Conservation (phyloP, 2,329 filamentous ascomycete genomes). For the Penicillium decumbens region DNA sequence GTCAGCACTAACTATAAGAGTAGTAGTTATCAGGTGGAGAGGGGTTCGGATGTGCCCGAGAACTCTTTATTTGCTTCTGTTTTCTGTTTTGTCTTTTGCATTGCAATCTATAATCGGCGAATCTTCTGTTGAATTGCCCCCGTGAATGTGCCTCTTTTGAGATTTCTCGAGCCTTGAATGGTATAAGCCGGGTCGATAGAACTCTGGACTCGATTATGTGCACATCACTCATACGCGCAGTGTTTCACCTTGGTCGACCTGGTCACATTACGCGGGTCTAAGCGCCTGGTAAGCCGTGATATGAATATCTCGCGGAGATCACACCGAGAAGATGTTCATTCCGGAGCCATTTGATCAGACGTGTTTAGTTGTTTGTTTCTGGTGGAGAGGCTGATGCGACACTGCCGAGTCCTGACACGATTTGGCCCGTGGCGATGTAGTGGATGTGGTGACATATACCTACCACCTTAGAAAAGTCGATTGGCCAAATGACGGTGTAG, state of each 20-base stretch:
- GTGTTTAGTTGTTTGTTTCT: not conserved
- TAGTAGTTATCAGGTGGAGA: constrained; percentile 5
- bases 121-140: not conserved
- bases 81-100: no score
- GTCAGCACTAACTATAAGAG: not conserved
- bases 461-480: not conserved
- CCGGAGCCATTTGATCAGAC: not conserved
- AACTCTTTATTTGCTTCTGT: not conserved
- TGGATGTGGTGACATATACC: not conserved
- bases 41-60: constrained; percentile 1
- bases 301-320: not conserved
- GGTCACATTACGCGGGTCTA: not conserved
- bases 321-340: not conserved
- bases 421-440: not conserved
- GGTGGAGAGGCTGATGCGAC: not conserved
- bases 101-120: no score
- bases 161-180: not conserved
- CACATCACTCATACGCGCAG: not conserved
- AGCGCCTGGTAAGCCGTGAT: not conserved
- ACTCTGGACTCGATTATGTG: not conserved
- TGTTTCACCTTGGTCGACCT: not conserved
- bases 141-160: not conserved
- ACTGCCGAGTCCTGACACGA: not conserved
- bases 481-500: not conserved
- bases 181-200: not conserved